Base-by-base conservation (phyloP, 163 green algal genomes). In the Coccomyxa subellipsoidea region DNA sequence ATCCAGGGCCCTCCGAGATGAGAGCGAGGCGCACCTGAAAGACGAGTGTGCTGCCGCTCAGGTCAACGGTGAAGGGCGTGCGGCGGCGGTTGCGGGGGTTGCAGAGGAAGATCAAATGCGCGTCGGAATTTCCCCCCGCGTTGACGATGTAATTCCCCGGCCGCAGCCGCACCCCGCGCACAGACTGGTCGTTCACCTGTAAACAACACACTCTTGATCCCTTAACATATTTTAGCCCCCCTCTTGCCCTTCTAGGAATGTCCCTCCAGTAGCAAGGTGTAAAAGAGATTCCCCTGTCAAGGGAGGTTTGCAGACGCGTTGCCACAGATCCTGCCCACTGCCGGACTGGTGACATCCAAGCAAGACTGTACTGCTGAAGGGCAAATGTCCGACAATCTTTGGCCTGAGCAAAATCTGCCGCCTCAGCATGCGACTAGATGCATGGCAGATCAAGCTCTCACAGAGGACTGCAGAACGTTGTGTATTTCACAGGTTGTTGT, bases 11-110 rank as follows among this genome's bases (percentile, higher is more conserved):
- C n/a, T n/a, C n/a, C n/a, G n/a, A n/a, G n/a, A n/a, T n/a, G n/a
- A n/a, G n/a, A n/a, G n/a, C n/a, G n/a, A n/a, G n/a, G n/a, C n/a
- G 31, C 32, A 77, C 70, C 70, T 47, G 34, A 18, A 77, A 77
- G 31, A 77, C 70, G 18, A 77, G 70, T 32, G 31, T 39, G 32
- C 70, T 77, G 70, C 70, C 70, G 70, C n/a, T 25, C 8, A 77
- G 34, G 32, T 77, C 70, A 3, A 77, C 70, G 12, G 32, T 27
- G 70, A 53, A 77, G 10, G 70, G 70, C 2, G 70, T 40, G 8
- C 8, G 31, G 1, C 66, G 66, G 8, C 29, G 66, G 34, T 38
- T 47, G 32, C 25, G 32, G 18, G 70, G 70, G 32, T 40, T 40
- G 70, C 70, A 77, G 2, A 27, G 32, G 32, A 77, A 39, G 32